Percentiles rank a stretch among this genome's conserved stretches.
These are phyloP conservation scores for Phytophthora hybrid DNA, from an alignment of 352 stramenopile species.

Conservation along the genomic window DNA sequence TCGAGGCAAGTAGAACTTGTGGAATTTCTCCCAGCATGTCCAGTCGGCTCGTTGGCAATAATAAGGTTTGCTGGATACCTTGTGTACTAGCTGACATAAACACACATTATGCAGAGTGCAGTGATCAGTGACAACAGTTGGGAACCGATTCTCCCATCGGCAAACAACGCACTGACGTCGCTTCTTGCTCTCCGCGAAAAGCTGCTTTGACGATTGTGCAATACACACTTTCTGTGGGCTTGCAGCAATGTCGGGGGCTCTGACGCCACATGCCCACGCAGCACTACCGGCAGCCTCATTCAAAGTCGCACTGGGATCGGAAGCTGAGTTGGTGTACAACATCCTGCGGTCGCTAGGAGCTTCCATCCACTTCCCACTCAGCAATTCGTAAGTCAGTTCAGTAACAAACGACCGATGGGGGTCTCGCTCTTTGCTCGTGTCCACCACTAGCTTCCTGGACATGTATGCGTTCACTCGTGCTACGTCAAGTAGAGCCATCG, in stretches of 20 bases:
- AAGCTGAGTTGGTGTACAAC: too few species aligned
- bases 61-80: background rate
- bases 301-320: too few species aligned
- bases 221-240: background rate
- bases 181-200: slow-evolving; percentile 1
- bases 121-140: slow-evolving; percentile 22
- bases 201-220: background rate
- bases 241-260: too few species aligned
- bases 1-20: slow-evolving; percentile 17
- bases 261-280: too few species aligned
- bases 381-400: too few species aligned
- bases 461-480: background rate
- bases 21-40: slow-evolving; percentile 32
- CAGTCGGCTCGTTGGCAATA: slow-evolving; percentile 4
- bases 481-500: background rate
- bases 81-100: slow-evolving; percentile 14
- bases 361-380: too few species aligned
- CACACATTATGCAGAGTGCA: slow-evolving; percentile 23
- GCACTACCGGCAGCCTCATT: too few species aligned
- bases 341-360: too few species aligned
- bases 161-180: slow-evolving; percentile 22
- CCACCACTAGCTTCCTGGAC: too few species aligned
- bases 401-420: too few species aligned
- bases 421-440: too few species aligned
- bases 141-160: slow-evolving; percentile 16